Conservation (phyloP, 768 basidiomycete genomes). For the Auricularia cornea region DNA sequence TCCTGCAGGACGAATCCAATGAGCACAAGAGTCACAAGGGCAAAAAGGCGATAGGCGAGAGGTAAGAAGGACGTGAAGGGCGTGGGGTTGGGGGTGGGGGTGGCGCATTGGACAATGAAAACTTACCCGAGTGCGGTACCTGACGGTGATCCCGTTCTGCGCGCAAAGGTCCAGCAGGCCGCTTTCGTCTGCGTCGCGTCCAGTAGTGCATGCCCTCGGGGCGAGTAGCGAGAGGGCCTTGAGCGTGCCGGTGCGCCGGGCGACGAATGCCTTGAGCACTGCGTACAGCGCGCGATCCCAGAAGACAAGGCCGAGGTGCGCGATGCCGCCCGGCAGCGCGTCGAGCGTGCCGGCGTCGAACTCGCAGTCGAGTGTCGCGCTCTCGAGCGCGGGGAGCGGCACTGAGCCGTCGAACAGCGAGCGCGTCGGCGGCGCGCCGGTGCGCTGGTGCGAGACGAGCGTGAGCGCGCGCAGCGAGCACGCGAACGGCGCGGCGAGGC, state of each 20-base stretch:
- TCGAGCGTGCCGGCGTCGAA: background rate
- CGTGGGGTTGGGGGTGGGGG: no score
- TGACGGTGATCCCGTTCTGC: background rate
- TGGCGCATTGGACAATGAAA: background rate
- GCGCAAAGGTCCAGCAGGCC: background rate
- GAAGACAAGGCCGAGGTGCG: background rate
- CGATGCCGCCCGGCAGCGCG: background rate
- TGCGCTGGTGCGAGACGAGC: background rate
- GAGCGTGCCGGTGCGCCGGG: background rate
- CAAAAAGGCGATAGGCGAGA: background rate
- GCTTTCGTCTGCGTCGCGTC: background rate
- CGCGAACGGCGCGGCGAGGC: background rate
- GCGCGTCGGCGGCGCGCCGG: background rate
- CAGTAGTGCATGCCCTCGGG: background rate
- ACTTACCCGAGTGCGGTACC: background rate
- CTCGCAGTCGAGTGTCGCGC: background rate
- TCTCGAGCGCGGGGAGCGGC: background rate
- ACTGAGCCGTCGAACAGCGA: background rate
- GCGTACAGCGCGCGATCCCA: background rate
- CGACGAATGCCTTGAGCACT: background rate
- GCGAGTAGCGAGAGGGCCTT: background rate
- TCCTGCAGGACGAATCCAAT: background rate
- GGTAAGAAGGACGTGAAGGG: background rate
- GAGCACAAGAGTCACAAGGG: background rate
- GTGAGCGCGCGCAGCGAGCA: background rate